Evolutionary conservation across 257 asterid genomes (phyloP).

Genomic region (Leptodermis oblonga): DNA sequence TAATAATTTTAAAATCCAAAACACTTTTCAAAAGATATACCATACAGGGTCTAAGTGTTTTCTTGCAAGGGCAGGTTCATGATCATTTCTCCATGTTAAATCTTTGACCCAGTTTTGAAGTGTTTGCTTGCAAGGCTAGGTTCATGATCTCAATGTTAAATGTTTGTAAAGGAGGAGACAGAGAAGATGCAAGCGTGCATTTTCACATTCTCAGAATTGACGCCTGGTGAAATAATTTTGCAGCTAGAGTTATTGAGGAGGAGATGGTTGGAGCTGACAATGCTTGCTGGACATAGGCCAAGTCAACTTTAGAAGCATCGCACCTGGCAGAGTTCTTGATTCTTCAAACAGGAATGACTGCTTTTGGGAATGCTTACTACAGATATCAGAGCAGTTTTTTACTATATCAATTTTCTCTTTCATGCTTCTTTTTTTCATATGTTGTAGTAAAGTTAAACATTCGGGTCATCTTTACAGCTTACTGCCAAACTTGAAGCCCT

Average conservation of each 20-base stretch:
- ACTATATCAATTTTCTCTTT: constrained; percentile 31
- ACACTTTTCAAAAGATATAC: no score
- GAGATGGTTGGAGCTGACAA: constrained; percentile 87
- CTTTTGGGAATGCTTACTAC: constrained; percentile 86
- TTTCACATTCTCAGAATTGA: constrained; percentile 1
- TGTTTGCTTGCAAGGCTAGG: background rate
- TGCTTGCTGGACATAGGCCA: constrained; percentile 87
- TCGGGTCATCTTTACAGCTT: constrained; percentile 46
- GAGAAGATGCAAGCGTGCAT: background rate
- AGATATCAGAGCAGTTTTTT: constrained; percentile 70
- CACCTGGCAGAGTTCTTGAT: constrained; percentile 72
- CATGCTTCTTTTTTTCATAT: background rate
- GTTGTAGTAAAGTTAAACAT: background rate
- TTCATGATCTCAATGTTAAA: background rate
- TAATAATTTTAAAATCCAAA: no score
- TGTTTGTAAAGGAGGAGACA: constrained; percentile 3
- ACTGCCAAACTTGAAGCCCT: constrained; percentile 90
- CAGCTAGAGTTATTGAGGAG: constrained; percentile 96
- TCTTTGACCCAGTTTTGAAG: background rate
- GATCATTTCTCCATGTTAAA: no score
- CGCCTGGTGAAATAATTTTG: constrained; percentile 23
- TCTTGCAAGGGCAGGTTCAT: no score
- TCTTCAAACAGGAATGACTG: constrained; percentile 92
- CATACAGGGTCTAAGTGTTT: no score
- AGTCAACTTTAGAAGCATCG: constrained; percentile 80